Evolutionary conservation across 2,329 filamentous ascomycete genomes (phyloP).

Genomic region (Colletotrichum abscissum): DNA sequence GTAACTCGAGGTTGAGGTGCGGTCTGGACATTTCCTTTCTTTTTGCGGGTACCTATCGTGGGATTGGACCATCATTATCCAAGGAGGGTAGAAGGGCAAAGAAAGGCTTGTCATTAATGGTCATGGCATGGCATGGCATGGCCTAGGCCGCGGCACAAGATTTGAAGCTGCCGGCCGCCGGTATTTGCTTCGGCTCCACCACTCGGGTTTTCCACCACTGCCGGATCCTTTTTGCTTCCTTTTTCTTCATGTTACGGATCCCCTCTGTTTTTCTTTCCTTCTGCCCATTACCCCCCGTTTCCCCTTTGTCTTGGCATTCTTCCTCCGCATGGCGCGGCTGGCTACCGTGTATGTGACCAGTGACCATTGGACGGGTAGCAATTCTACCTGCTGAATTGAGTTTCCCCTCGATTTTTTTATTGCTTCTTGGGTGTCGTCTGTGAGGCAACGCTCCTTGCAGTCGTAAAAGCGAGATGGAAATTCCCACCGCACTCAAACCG

Average conservation of each 20-base stretch:
- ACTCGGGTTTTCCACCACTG: slow-evolving; percentile 18
- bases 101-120: not conserved
- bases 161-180: slow-evolving; percentile 25
- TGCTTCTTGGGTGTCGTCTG: not conserved
- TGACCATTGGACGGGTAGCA: not conserved
- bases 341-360: not conserved
- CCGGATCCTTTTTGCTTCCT: slow-evolving; percentile 13
- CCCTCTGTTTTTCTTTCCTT: not conserved
- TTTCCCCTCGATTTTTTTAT: not conserved
- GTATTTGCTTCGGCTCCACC: slow-evolving; percentile 19
- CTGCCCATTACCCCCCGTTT: not conserved
- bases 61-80: too few species aligned
- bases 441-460: slow-evolving; percentile 7
- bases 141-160: slow-evolving; percentile 3
- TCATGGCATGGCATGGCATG: not conserved
- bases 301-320: not conserved
- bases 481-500: not conserved
- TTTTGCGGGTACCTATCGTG: not conserved
- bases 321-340: not conserved
- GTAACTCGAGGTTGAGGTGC: too few species aligned
- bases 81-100: not conserved
- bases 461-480: slow-evolving; percentile 2
- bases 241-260: not conserved
- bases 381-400: not conserved
- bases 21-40: not conserved